Base-by-base conservation (phyloP, 2,329 filamentous ascomycete genomes). In the Phyllosticta paracitricarpa region DNA sequence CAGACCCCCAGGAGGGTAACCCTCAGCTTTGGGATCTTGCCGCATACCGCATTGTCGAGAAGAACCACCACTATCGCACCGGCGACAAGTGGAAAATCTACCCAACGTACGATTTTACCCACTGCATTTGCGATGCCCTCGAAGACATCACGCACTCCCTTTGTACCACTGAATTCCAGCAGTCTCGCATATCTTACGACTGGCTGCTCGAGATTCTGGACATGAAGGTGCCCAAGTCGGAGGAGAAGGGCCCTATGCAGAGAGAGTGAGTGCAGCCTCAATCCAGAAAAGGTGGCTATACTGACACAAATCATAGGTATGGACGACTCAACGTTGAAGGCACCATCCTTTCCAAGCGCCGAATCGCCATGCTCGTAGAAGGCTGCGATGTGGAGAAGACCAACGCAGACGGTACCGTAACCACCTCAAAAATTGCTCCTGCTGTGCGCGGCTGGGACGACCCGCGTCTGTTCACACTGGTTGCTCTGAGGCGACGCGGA, bases 21-120 rank as follows among this genome's bases (percentile, higher is more conserved):
- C 91, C 92, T 6, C 90, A 96, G 75, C 92, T 96, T 89, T 97
- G 93, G 93, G 93, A 97, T 79, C 77, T 96, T 59, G 89, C 89
- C 1, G 93, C 93, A 17, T 97, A 96, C 75, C 85, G 93, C 63
- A 87, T 97, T 61, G 82, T 91, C 64, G 83, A 88, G 68, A 85
- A 89, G 67, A 78, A 78, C 63, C 81, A 85, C 53, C 91, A 96
- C 72, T 85, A 90, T 74, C 84, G 89, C 40, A 96, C 92, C 0
- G 90, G 89, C 30, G 79, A 83, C 65, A 85, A 88, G 70, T 97
- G 92, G 91, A 88, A 86, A 74, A 96, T 97, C 65, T 97, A 96
- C 72, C 94, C 94, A 0, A 95, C 93, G 0, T 97, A 97, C 70
- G 92, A 96, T 73, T 95, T 95, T 72, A 89, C 88, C 0, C 90